Conservation (phyloP, 257 asterid genomes). For the Ilex asprella region DNA sequence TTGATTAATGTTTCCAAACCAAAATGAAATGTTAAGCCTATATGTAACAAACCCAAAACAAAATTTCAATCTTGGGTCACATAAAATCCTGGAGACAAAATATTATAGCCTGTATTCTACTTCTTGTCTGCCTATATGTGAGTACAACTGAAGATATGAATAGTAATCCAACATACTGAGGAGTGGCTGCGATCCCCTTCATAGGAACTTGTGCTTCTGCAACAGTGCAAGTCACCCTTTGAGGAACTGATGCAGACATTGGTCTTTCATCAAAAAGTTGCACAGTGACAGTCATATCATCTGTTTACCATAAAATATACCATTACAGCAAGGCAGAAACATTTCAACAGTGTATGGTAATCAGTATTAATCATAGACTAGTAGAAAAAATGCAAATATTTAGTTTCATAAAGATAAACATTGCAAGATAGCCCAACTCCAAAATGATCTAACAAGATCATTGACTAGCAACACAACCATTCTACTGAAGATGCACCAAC, state of each 20-base stretch:
- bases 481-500: too few relatives aligned
- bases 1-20: too few relatives aligned
- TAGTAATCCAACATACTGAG: conserved; percentile 52
- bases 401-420: background rate
- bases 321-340: conserved; percentile 1
- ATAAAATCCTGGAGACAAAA: too few relatives aligned
- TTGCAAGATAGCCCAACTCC: background rate
- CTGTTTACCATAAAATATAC: conserved; percentile 29
- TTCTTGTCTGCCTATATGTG: background rate
- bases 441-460: too few relatives aligned
- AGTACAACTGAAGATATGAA: background rate
- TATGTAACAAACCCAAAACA: too few relatives aligned
- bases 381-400: background rate
- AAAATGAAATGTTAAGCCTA: too few relatives aligned
- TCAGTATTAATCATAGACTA: background rate
- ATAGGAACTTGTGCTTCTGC: conserved; percentile 60
- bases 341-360: conserved; percentile 2
- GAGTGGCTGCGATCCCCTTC: conserved; percentile 69
- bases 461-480: too few relatives aligned
- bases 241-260: conserved; percentile 76
- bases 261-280: conserved; percentile 68
- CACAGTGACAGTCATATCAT: conserved; percentile 67
- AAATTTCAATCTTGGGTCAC: too few relatives aligned
- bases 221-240: conserved; percentile 70
- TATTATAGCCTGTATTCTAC: background rate